Percentiles rank a stretch among this genome's conserved stretches.
These are phyloP conservation scores for Dipodascus albidus DNA, from an alignment of 805 yeast species.

Conservation along the genomic window DNA sequence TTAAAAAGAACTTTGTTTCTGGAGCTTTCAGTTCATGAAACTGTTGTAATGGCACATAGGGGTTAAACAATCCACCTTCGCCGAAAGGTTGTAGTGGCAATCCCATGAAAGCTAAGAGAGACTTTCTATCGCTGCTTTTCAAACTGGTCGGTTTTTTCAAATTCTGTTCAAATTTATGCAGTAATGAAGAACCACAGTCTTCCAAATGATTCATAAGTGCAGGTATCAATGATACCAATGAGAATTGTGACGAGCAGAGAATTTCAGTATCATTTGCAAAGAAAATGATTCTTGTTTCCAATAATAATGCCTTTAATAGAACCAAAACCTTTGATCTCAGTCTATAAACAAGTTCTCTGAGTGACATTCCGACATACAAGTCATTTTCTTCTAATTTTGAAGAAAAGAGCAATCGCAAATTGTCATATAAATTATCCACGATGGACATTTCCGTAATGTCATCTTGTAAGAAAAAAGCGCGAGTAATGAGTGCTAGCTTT, in stretches of 20 bases:
- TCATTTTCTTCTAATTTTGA: conserved; percentile 39
- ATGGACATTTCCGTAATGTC: conserved; percentile 62
- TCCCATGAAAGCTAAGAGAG: conserved; percentile 72
- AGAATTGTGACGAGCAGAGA: conserved; percentile 73
- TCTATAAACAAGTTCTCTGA: conserved; percentile 50
- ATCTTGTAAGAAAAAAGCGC: conserved; percentile 71
- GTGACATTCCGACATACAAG: conserved; percentile 60
- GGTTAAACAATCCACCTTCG: conserved; percentile 78
- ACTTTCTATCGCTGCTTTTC: conserved; percentile 65
- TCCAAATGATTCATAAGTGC: conserved; percentile 59
- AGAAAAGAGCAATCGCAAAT: conserved; percentile 30
- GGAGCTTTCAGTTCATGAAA: conserved; percentile 54
- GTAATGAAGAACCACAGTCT: conserved; percentile 69
- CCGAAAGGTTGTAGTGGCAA: conserved; percentile 81
- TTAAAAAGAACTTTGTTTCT: conserved; percentile 51
- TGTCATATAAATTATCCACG: conserved; percentile 61
- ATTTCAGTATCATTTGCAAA: conserved; percentile 73
- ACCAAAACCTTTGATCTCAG: conserved; percentile 50
- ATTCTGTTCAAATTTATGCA: conserved; percentile 41
- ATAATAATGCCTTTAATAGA: conserved; percentile 62
- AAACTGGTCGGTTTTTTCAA: conserved; percentile 51
- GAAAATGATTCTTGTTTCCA: conserved; percentile 65
- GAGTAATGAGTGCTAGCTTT: conserved; percentile 79
- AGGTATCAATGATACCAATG: conserved; percentile 75
- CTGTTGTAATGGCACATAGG: conserved; percentile 88